These are phyloP conservation scores for Ailanthus altissimus DNA, from an alignment of 345 rosid species.

Conservation along the genomic window DNA sequence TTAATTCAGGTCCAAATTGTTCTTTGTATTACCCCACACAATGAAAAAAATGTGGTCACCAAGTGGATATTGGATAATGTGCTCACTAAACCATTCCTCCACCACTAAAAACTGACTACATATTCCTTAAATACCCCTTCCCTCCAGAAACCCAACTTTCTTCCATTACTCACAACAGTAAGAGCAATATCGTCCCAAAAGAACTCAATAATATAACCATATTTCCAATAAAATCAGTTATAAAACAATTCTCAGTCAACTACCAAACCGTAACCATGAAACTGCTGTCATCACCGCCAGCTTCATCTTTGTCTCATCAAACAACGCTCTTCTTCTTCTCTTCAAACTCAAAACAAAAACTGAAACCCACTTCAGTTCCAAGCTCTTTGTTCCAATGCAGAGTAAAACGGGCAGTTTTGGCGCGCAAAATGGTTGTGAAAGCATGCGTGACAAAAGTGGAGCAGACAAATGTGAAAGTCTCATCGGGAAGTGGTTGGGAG, in stretches of 20 bases:
- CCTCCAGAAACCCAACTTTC: too few relatives aligned
- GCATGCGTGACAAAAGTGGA: constrained; percentile 50
- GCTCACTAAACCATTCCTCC: neutral
- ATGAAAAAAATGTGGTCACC: constrained; percentile 16
- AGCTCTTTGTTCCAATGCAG: constrained; percentile 29
- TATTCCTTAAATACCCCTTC: neutral
- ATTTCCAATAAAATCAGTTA: constrained; percentile 3
- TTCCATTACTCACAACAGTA: neutral
- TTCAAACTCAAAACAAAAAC: constrained; percentile 24
- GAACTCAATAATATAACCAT: neutral
- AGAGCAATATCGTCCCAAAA: constrained; percentile 24
- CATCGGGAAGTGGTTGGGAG: constrained; percentile 51
- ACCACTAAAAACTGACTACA: constrained; percentile 3
- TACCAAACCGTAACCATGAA: constrained; percentile 38
- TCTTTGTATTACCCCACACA: neutral
- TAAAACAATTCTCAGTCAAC: neutral
- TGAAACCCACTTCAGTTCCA: constrained; percentile 33
- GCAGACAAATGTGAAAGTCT: constrained; percentile 29
- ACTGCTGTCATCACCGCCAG: constrained; percentile 46
- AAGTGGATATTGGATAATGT: constrained; percentile 41
- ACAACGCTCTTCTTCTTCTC: constrained; percentile 32
- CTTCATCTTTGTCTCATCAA: constrained; percentile 34
- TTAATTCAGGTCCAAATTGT: neutral
- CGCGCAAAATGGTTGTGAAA: constrained; percentile 36
- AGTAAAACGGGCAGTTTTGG: constrained; percentile 13